Conservation (phyloP, 2,329 filamentous ascomycete species). For the Ophiostoma australiae region DNA sequence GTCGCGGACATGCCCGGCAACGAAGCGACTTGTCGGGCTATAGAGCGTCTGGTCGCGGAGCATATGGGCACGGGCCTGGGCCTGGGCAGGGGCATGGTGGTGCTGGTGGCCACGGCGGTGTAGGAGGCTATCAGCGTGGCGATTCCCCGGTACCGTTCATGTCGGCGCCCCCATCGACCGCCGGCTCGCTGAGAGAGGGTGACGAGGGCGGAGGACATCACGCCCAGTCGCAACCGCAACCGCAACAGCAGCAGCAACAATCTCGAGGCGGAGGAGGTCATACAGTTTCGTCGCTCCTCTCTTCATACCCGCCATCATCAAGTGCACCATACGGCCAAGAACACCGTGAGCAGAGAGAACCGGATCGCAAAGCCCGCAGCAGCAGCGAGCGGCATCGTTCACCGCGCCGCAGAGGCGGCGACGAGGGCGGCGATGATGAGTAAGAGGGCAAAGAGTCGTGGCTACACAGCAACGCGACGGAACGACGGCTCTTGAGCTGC, state of each 20-base stretch:
- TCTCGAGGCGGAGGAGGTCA: constrained; percentile 37
- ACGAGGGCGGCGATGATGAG: background rate
- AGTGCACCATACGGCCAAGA: constrained; percentile 28
- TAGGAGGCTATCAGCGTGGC: constrained; percentile 32
- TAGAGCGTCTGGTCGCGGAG: constrained; percentile 30
- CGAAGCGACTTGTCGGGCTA: constrained; percentile 59
- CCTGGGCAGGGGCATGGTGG: background rate
- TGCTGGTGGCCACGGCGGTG: background rate
- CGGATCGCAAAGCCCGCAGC: constrained; percentile 21
- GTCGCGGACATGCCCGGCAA: constrained; percentile 58
- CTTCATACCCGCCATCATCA: constrained; percentile 38
- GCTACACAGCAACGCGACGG: background rate
- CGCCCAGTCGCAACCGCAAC: constrained; percentile 23
- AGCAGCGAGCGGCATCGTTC: constrained; percentile 31
- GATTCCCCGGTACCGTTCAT: constrained; percentile 32
- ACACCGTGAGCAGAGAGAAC: constrained; percentile 23
- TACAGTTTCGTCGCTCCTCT: constrained; percentile 43
- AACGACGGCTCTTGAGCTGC: background rate
- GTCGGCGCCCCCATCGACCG: constrained; percentile 34
- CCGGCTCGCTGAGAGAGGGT: constrained; percentile 35
- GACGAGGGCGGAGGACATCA: constrained; percentile 32
- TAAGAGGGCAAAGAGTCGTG: background rate
- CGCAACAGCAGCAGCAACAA: constrained; percentile 21
- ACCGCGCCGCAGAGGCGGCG: constrained; percentile 12
- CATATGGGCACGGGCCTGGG: background rate